Base-by-base conservation (phyloP, 768 basidiomycete genomes). In the Saitozyma podzolica region DNA sequence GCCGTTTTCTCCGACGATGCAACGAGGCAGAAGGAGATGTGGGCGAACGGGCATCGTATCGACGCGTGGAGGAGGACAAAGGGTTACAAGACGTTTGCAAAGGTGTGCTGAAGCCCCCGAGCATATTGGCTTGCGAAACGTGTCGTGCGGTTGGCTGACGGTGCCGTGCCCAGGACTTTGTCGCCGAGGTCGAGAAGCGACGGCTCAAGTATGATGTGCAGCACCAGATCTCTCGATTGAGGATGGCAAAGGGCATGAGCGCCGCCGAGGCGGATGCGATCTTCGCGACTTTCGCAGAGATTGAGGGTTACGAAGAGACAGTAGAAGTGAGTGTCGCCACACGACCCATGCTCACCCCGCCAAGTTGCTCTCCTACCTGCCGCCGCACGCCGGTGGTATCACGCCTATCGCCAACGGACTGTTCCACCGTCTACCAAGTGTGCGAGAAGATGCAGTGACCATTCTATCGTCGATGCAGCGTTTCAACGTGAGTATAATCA, bases 31-130 rank as follows among this genome's bases (percentile, higher is more conserved):
- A 85, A 84, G 65, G 95, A 99, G 75, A 82, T 96, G 58, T 82
- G 83, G 48, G 82, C 83, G 40, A 92, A 93, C 68, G 86, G 88
- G 0, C 86, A 87, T 69, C 85, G 95, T 42, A 92, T 98, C 45
- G 96, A 98, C 73, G 94, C 89, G 8, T 99, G 95, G 95, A 83
- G 90, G 65, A 85, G 85, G 74, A 95, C 91, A 6, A 86, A 85
- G 65, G 87, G 85, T 58, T 96, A 97, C 78, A 84, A 85, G 58
- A 85, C 89, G 64, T 89, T 83, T 69, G 84, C 86, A 59, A 80
- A 82, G 79, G 94, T 94, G 67, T 64, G 85, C 81, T 3, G 4
- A n/a, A n/a, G n/a, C n/a, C n/a, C n/a, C n/a, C n/a, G n/a, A 19
- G 13, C 20, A 13, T 14, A 52, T 39, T 6, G 3, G 14, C 2